Percentiles rank a stretch among this genome's conserved stretches.
These are phyloP conservation scores for Thuja plicata DNA, from an alignment of 83 land plant genomes.

Conservation along the genomic window DNA sequence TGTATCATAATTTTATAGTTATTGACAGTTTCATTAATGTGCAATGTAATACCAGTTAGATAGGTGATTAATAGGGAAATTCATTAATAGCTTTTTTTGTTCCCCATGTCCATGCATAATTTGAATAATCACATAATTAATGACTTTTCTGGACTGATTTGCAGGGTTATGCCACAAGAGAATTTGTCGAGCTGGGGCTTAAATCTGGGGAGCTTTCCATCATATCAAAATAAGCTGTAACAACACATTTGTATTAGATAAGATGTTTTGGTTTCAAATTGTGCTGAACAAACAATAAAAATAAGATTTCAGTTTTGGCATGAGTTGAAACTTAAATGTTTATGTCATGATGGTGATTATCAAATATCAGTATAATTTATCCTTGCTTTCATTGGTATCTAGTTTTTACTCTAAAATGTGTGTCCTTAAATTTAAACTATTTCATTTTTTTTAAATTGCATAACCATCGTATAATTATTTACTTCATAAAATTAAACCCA, in stretches of 20 bases:
- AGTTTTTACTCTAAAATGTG: too few species aligned
- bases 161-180: slow-evolving; percentile 98
- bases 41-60: not conserved
- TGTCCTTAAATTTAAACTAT: too few species aligned
- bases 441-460: too few species aligned
- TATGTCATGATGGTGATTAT: too few species aligned
- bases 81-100: not conserved
- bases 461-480: too few species aligned
- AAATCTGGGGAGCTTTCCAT: slow-evolving; percentile 90
- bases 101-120: not conserved
- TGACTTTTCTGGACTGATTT: not conserved
- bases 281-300: not conserved
- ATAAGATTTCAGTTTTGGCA: too few species aligned
- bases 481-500: too few species aligned
- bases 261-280: not conserved
- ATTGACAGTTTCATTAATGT: not conserved
- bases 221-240: slow-evolving; percentile 86
- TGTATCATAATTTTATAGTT: not conserved
- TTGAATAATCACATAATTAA: not conserved
- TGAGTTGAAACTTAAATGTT: too few species aligned
- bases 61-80: not conserved
- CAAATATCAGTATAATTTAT: too few species aligned
- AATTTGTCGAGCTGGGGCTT: slow-evolving; percentile 80
- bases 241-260: not conserved
- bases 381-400: too few species aligned